Base-by-base conservation (phyloP, 1,284 basidiomycete genomes). In the Coniferiporia sulphurascens region DNA sequence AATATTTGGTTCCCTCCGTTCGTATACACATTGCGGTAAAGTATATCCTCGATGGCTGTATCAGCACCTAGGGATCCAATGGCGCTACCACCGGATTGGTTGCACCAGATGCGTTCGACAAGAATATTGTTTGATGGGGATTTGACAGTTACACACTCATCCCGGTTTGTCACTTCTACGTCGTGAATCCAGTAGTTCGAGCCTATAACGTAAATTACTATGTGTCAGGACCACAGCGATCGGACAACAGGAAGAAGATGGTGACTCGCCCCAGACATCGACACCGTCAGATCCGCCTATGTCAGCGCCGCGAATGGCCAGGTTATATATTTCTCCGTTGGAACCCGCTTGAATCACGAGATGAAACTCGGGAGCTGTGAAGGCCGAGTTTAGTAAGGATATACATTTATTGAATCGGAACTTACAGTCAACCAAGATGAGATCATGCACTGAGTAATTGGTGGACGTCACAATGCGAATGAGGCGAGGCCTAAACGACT, bases 121-220 rank as follows among this genome's bases (percentile, higher is more conserved):
- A 71, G 67, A 38, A 73, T 68, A 59, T 73, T 70, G 36, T 61
- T 66, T 8, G 73, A 66, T 15, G 72, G 73, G 0, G 66, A 68
- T 65, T 74, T 74, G 62, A 74, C 68, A 9, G 72, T 73, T 4
- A 74, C 72, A 50, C 73, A 74, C 55, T 74, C 72, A 59, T 74
- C 72, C 35, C 72, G 70, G 65, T 74, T 74, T 10, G 72, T 74
- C 6, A 74, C 72, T 55, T 73, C 72, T 22, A 74, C 67, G 54
- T 74, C 72, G 53, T 74, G 73, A 15, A 74, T 68, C 69, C 71
- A 72, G 60, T 71, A 62, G 64, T 74, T 74, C 10, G 62, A 59
- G 15, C 64, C 63, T 62, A 34, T 9, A 21, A 12, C 5, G 32
- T n/a, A 21, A 12, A 13, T 44, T 32, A 7, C 13, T 49, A 32